Percentiles rank a stretch among this genome's conserved stretches.
These are phyloP conservation scores for Moesziomyces sp. DNA, from an alignment of 1,284 basidiomycete genomes.

Conservation along the genomic window DNA sequence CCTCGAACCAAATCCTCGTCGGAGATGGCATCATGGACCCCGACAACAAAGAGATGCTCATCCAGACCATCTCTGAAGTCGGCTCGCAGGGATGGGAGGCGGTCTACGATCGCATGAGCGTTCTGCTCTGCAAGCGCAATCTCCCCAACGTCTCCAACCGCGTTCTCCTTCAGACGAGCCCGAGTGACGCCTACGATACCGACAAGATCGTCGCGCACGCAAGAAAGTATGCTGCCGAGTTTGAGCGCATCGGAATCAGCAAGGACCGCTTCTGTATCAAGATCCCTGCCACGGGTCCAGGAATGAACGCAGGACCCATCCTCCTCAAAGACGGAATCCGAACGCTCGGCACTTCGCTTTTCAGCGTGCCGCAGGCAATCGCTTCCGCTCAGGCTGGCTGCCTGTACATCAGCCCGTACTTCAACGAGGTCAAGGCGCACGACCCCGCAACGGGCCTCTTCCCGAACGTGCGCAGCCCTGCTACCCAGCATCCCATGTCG, in stretches of 20 bases:
- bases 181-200: conserved; percentile 38
- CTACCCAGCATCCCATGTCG: conserved; percentile 40
- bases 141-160: conserved; percentile 38
- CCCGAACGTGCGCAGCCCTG: conserved; percentile 31
- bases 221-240: conserved; percentile 36
- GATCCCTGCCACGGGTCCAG: conserved; percentile 52
- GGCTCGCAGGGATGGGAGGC: conserved; percentile 29
- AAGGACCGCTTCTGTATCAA: conserved; percentile 11
- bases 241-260: conserved; percentile 33
- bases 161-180: conserved; percentile 43
- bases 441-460: conserved; percentile 28
- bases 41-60: conserved; percentile 24
- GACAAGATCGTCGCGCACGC: conserved; percentile 40
- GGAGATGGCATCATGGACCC: conserved; percentile 31
- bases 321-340: conserved; percentile 61
- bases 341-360: conserved; percentile 65
- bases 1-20: conserved; percentile 42
- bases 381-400: conserved; percentile 63
- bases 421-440: conserved; percentile 55
- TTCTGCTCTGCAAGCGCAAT: conserved; percentile 27
- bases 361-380: conserved; percentile 63
- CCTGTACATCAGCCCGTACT: conserved; percentile 64
- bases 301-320: conserved; percentile 43
- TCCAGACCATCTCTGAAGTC: conserved; percentile 29
- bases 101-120: conserved; percentile 19